A percentile compares a stretch with the other conserved stretches of the same genome.
Evolutionary conservation across 306 rosid genomes (phyloP).

Genomic region (Castanea sativa): DNA sequence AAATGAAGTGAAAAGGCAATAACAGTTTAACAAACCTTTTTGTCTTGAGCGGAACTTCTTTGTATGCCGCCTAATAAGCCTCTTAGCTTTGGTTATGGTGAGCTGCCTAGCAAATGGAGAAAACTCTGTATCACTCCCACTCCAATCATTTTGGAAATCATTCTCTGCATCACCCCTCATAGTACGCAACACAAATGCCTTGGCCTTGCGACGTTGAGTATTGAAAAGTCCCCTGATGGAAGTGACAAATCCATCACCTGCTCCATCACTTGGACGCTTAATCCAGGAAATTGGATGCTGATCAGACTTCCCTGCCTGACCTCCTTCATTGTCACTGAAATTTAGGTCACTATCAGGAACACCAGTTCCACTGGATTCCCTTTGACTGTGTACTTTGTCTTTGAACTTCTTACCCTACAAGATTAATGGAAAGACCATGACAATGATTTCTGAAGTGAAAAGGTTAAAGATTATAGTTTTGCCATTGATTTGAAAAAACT

Average conservation of each 20-base stretch:
- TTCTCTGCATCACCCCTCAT: conserved; percentile 97
- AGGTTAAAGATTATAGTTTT: conserved; percentile 1
- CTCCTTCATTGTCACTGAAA: conserved; percentile 85
- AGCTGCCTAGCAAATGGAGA: conserved; percentile 95
- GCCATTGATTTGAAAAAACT: neutral
- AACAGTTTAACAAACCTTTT: conserved; percentile 57
- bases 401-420: conserved; percentile 91
- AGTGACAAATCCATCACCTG: conserved; percentile 99
- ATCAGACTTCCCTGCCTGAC: conserved; percentile 67
- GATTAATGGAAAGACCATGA: conserved; percentile 11
- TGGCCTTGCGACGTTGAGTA: conserved; percentile 91
- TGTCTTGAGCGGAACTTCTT: conserved; percentile 84
- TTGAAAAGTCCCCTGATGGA: conserved; percentile 88
- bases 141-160: conserved; percentile 96
- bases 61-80: conserved; percentile 90
- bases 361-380: conserved; percentile 50
- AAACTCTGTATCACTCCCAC: conserved; percentile 84
- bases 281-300: conserved; percentile 74
- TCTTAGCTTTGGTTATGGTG: conserved; percentile 84
- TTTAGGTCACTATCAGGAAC: conserved; percentile 80
- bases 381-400: conserved; percentile 75
- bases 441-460: conserved; percentile 6
- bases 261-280: conserved; percentile 93
- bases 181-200: conserved; percentile 86
- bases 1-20: conserved; percentile 2